Percentiles rank a stretch among this genome's conserved stretches.
phyloP scores from a whole-genome alignment of 805 yeast genomes.

The Zygotorulaspora sp. region DNA sequence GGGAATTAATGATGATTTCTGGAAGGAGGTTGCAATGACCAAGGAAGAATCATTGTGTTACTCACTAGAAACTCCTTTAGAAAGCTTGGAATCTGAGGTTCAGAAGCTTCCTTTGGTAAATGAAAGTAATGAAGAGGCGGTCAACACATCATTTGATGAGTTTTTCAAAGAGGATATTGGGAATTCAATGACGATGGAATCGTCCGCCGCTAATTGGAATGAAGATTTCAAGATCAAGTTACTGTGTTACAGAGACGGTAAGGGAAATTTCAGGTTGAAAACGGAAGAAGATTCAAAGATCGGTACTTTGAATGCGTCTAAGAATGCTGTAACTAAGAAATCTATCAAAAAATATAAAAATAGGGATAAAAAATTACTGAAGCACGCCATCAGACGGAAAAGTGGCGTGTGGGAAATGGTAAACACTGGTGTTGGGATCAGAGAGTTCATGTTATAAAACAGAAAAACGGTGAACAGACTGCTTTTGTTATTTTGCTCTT shows the following conservation, averaged over 20 bases:
- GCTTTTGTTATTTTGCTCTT: conserved; percentile 9
- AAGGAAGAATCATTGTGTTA: conserved; percentile 24
- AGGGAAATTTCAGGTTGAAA: conserved; percentile 30
- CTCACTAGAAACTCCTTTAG: conserved; percentile 4
- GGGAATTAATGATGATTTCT: conserved; percentile 28
- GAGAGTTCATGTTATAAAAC: conserved; percentile 35
- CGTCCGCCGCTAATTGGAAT: conserved; percentile 14
- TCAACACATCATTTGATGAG: conserved; percentile 20
- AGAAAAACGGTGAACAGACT: conserved; percentile 6
- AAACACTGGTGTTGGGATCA: conserved; percentile 32
- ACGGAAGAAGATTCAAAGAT: conserved; percentile 9
- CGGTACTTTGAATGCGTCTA: conserved; percentile 32
- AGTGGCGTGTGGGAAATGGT: conserved; percentile 35
- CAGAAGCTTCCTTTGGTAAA: conserved; percentile 1
- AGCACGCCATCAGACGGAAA: conserved; percentile 30
- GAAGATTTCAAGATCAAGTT: conserved; percentile 25
- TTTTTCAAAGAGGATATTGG: conserved; percentile 19
- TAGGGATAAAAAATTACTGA: conserved; percentile 14
- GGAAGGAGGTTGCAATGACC: conserved; percentile 33
- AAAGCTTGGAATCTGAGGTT: conserved; percentile 2
- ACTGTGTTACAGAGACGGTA: conserved; percentile 30
- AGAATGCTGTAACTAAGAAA: conserved; percentile 32
- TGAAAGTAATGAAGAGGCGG: conserved; percentile 4
- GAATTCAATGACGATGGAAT: conserved; percentile 6
- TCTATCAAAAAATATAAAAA: conserved; percentile 8